Conservation (phyloP, 768 basidiomycete genomes). For the Suillus lakei region DNA sequence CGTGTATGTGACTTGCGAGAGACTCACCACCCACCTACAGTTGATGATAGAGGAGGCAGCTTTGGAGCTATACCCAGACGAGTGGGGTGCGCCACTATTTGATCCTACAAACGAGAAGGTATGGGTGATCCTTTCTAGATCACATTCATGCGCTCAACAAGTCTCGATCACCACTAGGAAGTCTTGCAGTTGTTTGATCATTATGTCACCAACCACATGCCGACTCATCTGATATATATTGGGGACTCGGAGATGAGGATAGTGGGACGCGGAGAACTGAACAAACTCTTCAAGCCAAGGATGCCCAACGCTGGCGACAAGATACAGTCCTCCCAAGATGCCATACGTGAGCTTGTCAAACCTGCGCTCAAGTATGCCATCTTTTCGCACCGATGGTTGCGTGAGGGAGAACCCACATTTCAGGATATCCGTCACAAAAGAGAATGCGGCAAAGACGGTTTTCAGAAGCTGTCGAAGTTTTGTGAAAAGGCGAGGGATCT, state of each 20-base stretch:
- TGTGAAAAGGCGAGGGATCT: constrained; percentile 6
- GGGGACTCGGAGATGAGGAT: not conserved
- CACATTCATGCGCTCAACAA: not conserved
- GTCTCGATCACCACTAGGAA: not conserved
- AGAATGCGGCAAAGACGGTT: not conserved
- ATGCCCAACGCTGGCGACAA: not conserved
- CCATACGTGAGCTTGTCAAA: constrained; percentile 1
- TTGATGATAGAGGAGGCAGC: not conserved
- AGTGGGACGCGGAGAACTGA: not conserved
- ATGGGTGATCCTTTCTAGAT: not conserved
- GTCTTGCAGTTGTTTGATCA: not conserved
- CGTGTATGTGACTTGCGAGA: not conserved
- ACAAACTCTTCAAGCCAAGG: not conserved
- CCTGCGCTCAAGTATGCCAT: constrained; percentile 20
- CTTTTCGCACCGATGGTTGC: constrained; percentile 33
- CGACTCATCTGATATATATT: not conserved
- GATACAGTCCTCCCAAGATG: not conserved
- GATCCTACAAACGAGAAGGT: constrained; percentile 1
- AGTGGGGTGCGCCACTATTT: not conserved
- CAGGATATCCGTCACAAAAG: constrained; percentile 18
- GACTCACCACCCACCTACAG: not conserved
- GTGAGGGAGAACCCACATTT: constrained; percentile 25
- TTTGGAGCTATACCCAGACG: not conserved
- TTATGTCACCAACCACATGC: not conserved
- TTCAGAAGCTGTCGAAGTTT: constrained; percentile 5